Evolutionary conservation across 495 filamentous ascomycete species (phyloP), one percentile per base, ranked within the genome.

Genomic region (Coniosporium apollinis): DNA sequence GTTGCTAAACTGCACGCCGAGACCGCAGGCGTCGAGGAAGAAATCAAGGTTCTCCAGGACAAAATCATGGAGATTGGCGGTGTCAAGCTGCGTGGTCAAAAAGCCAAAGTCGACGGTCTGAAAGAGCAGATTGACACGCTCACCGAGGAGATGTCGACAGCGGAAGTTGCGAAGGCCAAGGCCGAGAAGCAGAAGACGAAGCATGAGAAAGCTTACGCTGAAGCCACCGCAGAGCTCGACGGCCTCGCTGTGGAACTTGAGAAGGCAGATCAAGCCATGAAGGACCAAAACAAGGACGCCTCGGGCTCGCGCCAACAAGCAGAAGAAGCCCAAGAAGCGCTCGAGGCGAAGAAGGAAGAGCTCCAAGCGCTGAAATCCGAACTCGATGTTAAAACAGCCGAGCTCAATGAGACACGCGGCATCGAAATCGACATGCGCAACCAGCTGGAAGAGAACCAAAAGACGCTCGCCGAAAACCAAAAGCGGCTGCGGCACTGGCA

Each of bases 31-130:
- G 74, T 94, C 15, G 91, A 97, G 46, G 73, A 77, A 25, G 89
- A 94, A 54, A 94, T 97, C 45, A 82, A 89, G 56, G 63, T 60
- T 1, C 65, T 97, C 14, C 86, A 96, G 54, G 77, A 82, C 62
- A 91, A 89, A 63, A 96, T 97, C 47, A 94, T 96, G 87, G 79
- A 94, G 57, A 75, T 91, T 36, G 89, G 89, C 41, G 89, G 89
- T 59, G 85, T 94, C 29, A 78, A 80, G 51, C 73, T 97, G 7
- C 74, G 89, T 30, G 70, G 75, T 17, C 87, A 96, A 51, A 87
- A 89, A 47, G 77, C 81, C 20, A 93, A 80, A 58, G 86, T 97
- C n/a, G 89, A 96, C 55, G 73, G 79, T 17, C 58, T 79, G 40
- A 89, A 85, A 52, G 81, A 87, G 50, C 81, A 92, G 51, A 80